Evolutionary conservation across 495 filamentous ascomycete genomes (phyloP), one percentile per base, ranked within the genome.

Genomic region (Neurospora sublineolata): DNA sequence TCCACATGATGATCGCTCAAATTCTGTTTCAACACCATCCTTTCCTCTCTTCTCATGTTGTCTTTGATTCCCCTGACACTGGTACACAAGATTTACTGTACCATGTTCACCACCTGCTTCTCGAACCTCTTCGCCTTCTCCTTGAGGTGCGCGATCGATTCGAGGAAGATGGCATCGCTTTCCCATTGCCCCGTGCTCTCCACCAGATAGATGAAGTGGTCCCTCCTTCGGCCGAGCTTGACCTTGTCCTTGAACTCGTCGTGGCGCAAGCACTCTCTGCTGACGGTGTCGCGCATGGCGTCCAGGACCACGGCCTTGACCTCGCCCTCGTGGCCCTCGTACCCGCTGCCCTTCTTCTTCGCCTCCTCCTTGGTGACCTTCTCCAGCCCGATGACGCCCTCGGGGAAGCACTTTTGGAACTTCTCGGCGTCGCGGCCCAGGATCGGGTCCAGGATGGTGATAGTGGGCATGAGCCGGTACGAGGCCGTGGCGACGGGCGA

Each of bases 171-270:
- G 79, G 91, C 87, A 75, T 97, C 94, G 77, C 93, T 95, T 36
- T 93, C 88, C 79, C 92, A 94, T 81, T 98, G 95, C 11, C 96
- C 96, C 11, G 93, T 90, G 82, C 94, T 97, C 86, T 99, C 96
- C 8, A 99, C 84, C 70, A 87, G 89, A 86, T 93, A 99, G 81
- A 99, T 97, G 78, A 99, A 99, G 81, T 99, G 96, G 82, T 99
- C 96, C 73, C 91, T 83, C 46, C 92, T 82, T 37, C 96, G 87
- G 58, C 96, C 96, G 14, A 99, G 86, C 84, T 93, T 94, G 69
- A 99, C 96, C 85, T 96, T 98, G 72, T 86, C 91, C 76, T 95
- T 87, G 85, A 99, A 98, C 81, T 98, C 96, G 46, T 89, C 87
- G 78, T 99, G 94, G 52, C 96, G 87, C 75, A 98, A 79, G 73